Conservation (phyloP, 306 rosid genomes). For the Mimosa bimucronata region DNA sequence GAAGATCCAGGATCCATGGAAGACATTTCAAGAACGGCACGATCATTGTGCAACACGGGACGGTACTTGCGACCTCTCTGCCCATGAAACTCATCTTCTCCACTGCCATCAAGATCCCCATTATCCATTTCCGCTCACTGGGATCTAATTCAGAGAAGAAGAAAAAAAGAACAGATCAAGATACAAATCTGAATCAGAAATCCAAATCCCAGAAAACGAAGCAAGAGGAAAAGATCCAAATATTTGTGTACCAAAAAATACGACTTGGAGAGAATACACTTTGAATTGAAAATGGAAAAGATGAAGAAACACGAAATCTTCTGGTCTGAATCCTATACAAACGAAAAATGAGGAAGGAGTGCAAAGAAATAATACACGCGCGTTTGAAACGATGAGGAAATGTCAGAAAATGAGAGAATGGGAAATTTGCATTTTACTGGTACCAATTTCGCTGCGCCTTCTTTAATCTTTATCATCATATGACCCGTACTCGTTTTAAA, state of each 20-base stretch:
- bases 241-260: neutral
- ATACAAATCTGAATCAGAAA: conserved; percentile 29
- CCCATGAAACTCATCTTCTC: conserved; percentile 65
- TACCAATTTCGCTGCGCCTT: conserved; percentile 9
- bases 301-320: neutral
- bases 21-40: conserved; percentile 98
- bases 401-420: neutral
- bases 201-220: conserved; percentile 15
- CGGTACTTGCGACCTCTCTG: conserved; percentile 79
- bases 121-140: conserved; percentile 57
- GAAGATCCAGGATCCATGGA: conserved; percentile 88
- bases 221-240: conserved; percentile 34
- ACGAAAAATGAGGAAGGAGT: neutral
- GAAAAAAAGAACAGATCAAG: conserved; percentile 28
- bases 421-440: neutral
- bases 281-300: conserved; percentile 40
- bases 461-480: neutral
- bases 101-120: conserved; percentile 78
- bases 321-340: neutral
- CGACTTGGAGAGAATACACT: conserved; percentile 20
- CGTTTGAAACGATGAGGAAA: conserved; percentile 8
- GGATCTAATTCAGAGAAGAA: conserved; percentile 7
- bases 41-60: conserved; percentile 90
- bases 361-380: neutral
- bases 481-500: neutral